Evolutionary conservation across 2,329 filamentous ascomycete species (phyloP).

Genomic region (Colletotrichum tropicale): DNA sequence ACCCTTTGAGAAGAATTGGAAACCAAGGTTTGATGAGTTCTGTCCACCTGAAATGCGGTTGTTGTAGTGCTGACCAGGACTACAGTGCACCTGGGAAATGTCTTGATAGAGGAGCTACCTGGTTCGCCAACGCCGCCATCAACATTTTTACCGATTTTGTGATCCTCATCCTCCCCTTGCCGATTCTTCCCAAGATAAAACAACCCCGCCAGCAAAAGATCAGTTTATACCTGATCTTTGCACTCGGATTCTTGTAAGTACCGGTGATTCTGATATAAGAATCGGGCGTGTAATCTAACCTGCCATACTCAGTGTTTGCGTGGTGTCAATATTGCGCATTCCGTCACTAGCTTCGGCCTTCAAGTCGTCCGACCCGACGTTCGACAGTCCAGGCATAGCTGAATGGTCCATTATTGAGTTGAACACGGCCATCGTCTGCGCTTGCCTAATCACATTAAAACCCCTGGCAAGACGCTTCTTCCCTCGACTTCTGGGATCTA

Average conservation of each 20-base stretch:
- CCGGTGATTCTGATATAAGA: accelerated
- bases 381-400: constrained; percentile 22
- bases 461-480: constrained; percentile 29
- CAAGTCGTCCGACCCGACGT: constrained; percentile 23
- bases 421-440: constrained; percentile 31
- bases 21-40: background rate
- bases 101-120: background rate
- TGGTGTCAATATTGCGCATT: constrained; percentile 28
- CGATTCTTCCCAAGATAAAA: constrained; percentile 25
- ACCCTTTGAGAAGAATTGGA: constrained; percentile 24
- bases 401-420: constrained; percentile 30
- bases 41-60: accelerated
- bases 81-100: background rate
- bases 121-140: constrained; percentile 24
- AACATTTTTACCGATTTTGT: constrained; percentile 29
- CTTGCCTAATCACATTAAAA: constrained; percentile 29
- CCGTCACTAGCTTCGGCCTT: constrained; percentile 19
- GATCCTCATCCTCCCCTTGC: constrained; percentile 28
- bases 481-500: constrained; percentile 22
- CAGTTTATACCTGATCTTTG: constrained; percentile 26
- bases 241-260: constrained; percentile 28
- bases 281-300: background rate
- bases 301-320: constrained; percentile 22
- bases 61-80: background rate
- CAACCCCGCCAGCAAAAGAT: constrained; percentile 24